Evolutionary conservation across 345 rosid species (phyloP).

Genomic region (Firmiana major): DNA sequence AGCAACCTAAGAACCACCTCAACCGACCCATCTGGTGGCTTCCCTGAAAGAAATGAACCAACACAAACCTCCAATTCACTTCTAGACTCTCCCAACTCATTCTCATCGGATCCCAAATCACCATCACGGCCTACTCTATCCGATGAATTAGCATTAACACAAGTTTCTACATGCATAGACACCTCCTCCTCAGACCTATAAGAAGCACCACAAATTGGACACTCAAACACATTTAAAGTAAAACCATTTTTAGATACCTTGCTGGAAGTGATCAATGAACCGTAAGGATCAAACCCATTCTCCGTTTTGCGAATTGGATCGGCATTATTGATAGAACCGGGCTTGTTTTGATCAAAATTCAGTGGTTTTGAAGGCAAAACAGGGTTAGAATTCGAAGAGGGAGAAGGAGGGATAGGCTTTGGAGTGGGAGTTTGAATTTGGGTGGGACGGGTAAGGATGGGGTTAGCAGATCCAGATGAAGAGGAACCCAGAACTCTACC

Average conservation of each 20-base stretch:
- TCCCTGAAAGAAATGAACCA: constrained; percentile 53
- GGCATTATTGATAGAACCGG: constrained; percentile 19
- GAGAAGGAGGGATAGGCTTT: constrained; percentile 30
- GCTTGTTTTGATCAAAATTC: constrained; percentile 32
- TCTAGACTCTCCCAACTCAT: constrained; percentile 16
- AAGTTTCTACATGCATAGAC: constrained; percentile 69
- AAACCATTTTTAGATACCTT: constrained; percentile 73
- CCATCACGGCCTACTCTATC: constrained; percentile 18
- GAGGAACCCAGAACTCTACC: constrained; percentile 84
- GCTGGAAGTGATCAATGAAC: constrained; percentile 65
- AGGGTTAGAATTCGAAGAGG: constrained; percentile 30
- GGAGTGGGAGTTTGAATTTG: constrained; percentile 37
- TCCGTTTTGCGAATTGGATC: constrained; percentile 33
- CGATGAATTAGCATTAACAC: constrained; percentile 30
- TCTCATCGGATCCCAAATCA: constrained; percentile 12
- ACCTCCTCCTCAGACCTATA: constrained; percentile 71
- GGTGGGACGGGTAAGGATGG: constrained; percentile 39
- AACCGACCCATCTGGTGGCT: constrained; percentile 50
- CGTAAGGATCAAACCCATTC: constrained; percentile 69
- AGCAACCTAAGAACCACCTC: constrained; percentile 66
- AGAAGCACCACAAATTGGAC: constrained; percentile 66
- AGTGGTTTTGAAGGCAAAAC: constrained; percentile 36
- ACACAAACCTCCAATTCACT: constrained; percentile 47
- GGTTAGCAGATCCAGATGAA: constrained; percentile 47
- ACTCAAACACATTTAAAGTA: constrained; percentile 62